Conservation (phyloP, 345 rosid genomes). For the Nephelium lappaceum region DNA sequence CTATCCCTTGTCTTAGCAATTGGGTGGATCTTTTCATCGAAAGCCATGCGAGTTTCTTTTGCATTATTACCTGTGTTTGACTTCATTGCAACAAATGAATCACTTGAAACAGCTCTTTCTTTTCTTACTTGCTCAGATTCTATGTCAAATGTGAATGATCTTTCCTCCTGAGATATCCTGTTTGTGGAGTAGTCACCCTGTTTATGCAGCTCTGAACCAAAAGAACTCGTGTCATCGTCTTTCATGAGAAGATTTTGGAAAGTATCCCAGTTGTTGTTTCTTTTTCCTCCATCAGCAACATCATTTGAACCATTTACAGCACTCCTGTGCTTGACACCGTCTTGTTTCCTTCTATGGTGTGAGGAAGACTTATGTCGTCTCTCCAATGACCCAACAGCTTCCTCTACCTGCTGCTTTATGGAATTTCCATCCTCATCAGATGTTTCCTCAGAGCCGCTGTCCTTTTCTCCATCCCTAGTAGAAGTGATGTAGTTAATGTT, state of each 20-base stretch:
- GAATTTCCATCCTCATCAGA: slow-evolving; percentile 71
- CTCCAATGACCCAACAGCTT: slow-evolving; percentile 80
- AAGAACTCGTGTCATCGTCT: slow-evolving; percentile 51
- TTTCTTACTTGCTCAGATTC: slow-evolving; percentile 52
- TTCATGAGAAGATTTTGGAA: slow-evolving; percentile 83
- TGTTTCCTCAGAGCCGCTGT: slow-evolving; percentile 52
- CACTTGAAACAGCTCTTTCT: slow-evolving; percentile 47
- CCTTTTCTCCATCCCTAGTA: slow-evolving; percentile 64
- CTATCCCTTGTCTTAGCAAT: slow-evolving; percentile 43
- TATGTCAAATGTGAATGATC: slow-evolving; percentile 30
- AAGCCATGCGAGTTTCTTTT: slow-evolving; percentile 35
- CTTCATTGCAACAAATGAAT: slow-evolving; percentile 56
- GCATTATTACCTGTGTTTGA: slow-evolving; percentile 41
- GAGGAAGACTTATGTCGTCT: slow-evolving; percentile 62
- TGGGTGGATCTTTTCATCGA: slow-evolving; percentile 47
- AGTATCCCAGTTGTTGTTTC: slow-evolving; percentile 75
- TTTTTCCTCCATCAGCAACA: slow-evolving; percentile 36
- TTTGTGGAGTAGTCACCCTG: slow-evolving; percentile 39
- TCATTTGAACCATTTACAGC: slow-evolving; percentile 19
- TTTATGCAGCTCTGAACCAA: slow-evolving; percentile 32
- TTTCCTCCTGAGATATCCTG: slow-evolving; percentile 35
- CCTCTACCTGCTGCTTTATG: slow-evolving; percentile 80
- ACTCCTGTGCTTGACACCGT: slow-evolving; percentile 32
- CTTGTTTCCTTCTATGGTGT: slow-evolving; percentile 53
- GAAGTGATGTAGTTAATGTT: slow-evolving; percentile 96